Evolutionary conservation across 805 yeast genomes (phyloP), one percentile per base, ranked within the genome.

Genomic region (Torulaspora gathmanii): DNA sequence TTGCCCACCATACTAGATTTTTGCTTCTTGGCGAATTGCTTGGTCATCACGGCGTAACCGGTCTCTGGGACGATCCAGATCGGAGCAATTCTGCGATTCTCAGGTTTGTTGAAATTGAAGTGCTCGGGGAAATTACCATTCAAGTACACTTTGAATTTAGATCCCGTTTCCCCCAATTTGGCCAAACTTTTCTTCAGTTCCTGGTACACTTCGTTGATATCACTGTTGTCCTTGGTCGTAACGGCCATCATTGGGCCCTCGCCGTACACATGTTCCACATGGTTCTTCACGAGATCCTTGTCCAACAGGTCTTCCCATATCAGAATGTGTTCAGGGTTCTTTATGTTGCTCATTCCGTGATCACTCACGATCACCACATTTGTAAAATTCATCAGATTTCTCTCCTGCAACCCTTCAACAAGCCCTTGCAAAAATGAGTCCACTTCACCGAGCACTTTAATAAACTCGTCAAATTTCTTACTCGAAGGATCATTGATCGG

Each of bases 341-440:
- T 75, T 1, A 95, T 84, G 5, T 95, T 91, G 0, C 95, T 83
- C 95, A 88, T 89, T 9, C 96, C 96, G 61, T 89, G 96, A 63
- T 90, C 96, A 36, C 95, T 86, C 3, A 90, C 84, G 34, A 90
- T 68, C 0, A 91, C 66, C 16, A 90, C 65, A 60, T 91, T 90
- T 15, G 84, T 85, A 33, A 87, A 72, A 17, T 79, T 72, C 0
- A 74, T 66, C 47, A 88, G 66, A 52, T 84, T 80, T 44, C 95
- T 70, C 15, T 61, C 57, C 0, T 58, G 47, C 16, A 90, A 54
- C 7, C 76, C 82, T 20, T 64, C 50, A 12, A 72, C 67, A 31
- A 87, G 46, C 4, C 69, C 60, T 12, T 71, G 74, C 11, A 91
- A 64, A 51, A 83, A 82, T 11, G 63, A 57, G 67, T 91, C 97